These are phyloP conservation scores for Aureobasidium sp. DNA, from an alignment of 2,329 filamentous ascomycete species.

Conservation along the genomic window DNA sequence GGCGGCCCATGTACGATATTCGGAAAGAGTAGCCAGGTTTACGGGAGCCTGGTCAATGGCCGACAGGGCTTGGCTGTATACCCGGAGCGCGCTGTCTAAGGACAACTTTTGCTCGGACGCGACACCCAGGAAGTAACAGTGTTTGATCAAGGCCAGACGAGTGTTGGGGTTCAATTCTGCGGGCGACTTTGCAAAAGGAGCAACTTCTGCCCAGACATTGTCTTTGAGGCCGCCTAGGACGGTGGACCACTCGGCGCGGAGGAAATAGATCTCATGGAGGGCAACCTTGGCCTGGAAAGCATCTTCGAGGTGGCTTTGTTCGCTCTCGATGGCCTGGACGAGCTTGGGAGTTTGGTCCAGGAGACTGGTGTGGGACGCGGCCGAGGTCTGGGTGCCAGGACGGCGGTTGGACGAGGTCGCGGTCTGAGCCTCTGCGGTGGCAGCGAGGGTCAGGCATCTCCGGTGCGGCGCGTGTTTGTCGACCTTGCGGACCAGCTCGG, in stretches of 20 bases:
- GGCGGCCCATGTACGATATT: conserved; percentile 57
- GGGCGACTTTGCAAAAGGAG: background rate
- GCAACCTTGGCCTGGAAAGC: conserved; percentile 73
- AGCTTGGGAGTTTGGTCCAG: conserved; percentile 17
- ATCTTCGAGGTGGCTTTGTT: conserved; percentile 44
- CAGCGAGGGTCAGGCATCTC: conserved; percentile 54
- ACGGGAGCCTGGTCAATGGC: conserved; percentile 7
- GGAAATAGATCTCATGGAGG: conserved; percentile 76
- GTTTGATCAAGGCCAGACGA: conserved; percentile 21
- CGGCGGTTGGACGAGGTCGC: conserved; percentile 36
- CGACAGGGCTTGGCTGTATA: conserved; percentile 11
- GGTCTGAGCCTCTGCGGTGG: conserved; percentile 41
- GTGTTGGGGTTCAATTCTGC: conserved; percentile 7
- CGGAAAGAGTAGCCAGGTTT: background rate
- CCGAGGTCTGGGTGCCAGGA: conserved; percentile 36
- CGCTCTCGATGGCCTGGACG: conserved; percentile 29
- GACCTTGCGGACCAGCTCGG: conserved; percentile 85
- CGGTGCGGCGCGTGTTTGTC: conserved; percentile 85
- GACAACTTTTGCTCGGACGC: conserved; percentile 24
- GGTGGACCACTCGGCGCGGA: conserved; percentile 50
- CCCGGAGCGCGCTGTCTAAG: conserved; percentile 17
- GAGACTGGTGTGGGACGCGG: conserved; percentile 22
- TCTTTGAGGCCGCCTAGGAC: conserved; percentile 6
- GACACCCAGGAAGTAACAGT: conserved; percentile 24
- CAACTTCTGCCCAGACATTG: conserved; percentile 13